Conservation (phyloP, 2,329 filamentous ascomycete species). For the Fusarium humuli region DNA sequence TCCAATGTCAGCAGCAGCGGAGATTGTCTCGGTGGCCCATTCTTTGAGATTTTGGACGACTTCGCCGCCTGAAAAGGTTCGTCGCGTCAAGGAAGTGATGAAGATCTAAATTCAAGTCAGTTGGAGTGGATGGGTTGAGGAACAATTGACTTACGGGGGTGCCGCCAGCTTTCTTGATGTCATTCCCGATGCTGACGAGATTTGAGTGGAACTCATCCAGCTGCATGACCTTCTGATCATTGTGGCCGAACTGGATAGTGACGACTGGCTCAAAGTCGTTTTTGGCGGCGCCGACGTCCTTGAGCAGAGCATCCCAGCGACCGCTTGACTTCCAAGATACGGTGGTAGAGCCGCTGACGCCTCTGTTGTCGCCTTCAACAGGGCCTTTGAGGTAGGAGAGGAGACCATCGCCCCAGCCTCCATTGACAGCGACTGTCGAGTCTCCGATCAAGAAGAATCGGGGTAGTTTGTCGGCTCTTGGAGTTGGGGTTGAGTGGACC, state of each 20-base stretch:
- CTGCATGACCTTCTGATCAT: conserved; percentile 13
- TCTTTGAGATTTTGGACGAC: conserved; percentile 17
- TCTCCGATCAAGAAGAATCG: conserved; percentile 16
- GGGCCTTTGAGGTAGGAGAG: not conserved
- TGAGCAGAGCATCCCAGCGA: conserved; percentile 6
- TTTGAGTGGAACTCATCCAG: not conserved
- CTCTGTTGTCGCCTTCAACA: not conserved
- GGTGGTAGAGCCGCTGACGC: conserved; percentile 7
- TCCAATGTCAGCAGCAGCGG: not conserved
- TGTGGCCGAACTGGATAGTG: conserved; percentile 12
- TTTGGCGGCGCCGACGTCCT: not conserved
- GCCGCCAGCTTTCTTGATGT: conserved; percentile 3
- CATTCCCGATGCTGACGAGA: not conserved
- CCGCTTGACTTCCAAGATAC: conserved; percentile 16
- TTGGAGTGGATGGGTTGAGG: too few relatives aligned
- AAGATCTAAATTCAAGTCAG: not conserved
- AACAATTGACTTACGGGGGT: not conserved
- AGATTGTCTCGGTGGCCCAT: conserved; percentile 5
- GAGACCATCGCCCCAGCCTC: conserved; percentile 4
- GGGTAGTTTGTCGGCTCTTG: not conserved
- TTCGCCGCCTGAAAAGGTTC: not conserved
- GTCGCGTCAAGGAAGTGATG: conserved; percentile 1
- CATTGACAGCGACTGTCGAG: not conserved
- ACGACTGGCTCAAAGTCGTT: not conserved
- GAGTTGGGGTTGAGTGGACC: not conserved